phyloP scores from a whole-genome alignment of 495 filamentous ascomycete species.

The Aspergillus avenaceus region DNA sequence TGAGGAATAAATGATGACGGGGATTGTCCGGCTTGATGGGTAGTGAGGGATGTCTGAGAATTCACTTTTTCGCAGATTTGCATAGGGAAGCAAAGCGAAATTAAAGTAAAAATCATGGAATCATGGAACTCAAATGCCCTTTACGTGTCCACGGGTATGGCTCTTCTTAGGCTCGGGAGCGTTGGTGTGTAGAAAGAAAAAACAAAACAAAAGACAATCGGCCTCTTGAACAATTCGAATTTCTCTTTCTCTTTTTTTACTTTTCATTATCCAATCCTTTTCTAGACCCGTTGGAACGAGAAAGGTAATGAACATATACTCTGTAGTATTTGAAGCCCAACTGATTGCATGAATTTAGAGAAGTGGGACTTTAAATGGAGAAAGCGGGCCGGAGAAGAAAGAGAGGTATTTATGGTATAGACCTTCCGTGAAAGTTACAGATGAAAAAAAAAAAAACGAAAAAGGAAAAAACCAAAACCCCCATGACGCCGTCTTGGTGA shows the following conservation, averaged over 20 bases:
- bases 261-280: too few relatives aligned
- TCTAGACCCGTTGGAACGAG: too few relatives aligned
- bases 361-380: too few relatives aligned
- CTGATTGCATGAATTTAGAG: too few relatives aligned
- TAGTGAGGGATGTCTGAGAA: slow-evolving; percentile 41
- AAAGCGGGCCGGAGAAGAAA: too few relatives aligned
- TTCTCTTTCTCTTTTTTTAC: slow-evolving; percentile 5
- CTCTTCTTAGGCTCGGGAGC: slow-evolving; percentile 28
- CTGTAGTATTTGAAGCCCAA: too few relatives aligned
- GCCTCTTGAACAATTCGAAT: slow-evolving; percentile 16
- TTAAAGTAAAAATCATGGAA: slow-evolving; percentile 40
- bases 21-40: slow-evolving; percentile 29
- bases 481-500: too few relatives aligned
- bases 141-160: slow-evolving; percentile 24
- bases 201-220: slow-evolving; percentile 13
- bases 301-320: too few relatives aligned
- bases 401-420: too few relatives aligned
- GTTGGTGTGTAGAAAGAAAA: slow-evolving; percentile 22
- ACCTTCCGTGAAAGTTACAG: too few relatives aligned
- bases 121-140: slow-evolving; percentile 32
- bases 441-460: too few relatives aligned
- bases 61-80: slow-evolving; percentile 44
- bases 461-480: too few relatives aligned
- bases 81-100: slow-evolving; percentile 45
- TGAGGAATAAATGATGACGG: slow-evolving; percentile 54